phyloP scores from a whole-genome alignment of 2,329 filamentous ascomycete species.

The Clonostachys chloroleuca region DNA sequence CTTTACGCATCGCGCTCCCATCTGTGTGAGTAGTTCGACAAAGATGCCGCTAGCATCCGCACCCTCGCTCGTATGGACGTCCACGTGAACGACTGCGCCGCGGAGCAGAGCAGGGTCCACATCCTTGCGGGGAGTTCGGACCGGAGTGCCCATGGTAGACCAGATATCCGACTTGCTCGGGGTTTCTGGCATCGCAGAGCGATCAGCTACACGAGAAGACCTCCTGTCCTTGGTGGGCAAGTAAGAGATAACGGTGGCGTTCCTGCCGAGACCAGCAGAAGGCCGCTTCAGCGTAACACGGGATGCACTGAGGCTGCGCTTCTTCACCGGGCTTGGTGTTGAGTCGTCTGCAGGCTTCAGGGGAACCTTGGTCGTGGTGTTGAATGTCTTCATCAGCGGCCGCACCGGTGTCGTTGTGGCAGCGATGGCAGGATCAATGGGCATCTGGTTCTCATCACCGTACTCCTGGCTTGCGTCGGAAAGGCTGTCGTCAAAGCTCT shows the following conservation, averaged over 20 bases:
- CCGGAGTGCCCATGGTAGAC: constrained; percentile 51
- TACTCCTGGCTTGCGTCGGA: constrained; percentile 64
- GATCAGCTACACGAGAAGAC: background rate
- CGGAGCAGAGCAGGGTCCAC: constrained; percentile 51
- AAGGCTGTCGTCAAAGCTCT: constrained; percentile 38
- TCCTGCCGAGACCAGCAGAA: constrained; percentile 35
- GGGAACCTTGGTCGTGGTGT: constrained; percentile 75
- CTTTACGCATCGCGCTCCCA: constrained; percentile 78
- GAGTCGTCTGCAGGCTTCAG: constrained; percentile 63
- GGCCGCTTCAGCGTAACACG: constrained; percentile 39
- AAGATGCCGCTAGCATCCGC: constrained; percentile 79
- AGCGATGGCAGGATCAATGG: constrained; percentile 43
- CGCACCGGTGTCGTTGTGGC: constrained; percentile 53
- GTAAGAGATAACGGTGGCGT: constrained; percentile 48
- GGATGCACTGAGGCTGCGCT: constrained; percentile 45
- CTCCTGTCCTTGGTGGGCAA: constrained; percentile 41
- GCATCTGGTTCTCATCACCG: constrained; percentile 60
- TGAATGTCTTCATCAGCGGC: constrained; percentile 36
- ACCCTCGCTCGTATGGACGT: constrained; percentile 79
- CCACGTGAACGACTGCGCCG: constrained; percentile 76
- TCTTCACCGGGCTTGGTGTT: constrained; percentile 41
- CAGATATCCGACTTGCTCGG: constrained; percentile 43
- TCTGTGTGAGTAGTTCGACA: constrained; percentile 70
- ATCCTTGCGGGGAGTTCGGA: constrained; percentile 50
- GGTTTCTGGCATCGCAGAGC: constrained; percentile 4